These are phyloP conservation scores for Arthrocladium fulminans DNA, from an alignment of 2,329 filamentous ascomycete genomes.

Conservation along the genomic window DNA sequence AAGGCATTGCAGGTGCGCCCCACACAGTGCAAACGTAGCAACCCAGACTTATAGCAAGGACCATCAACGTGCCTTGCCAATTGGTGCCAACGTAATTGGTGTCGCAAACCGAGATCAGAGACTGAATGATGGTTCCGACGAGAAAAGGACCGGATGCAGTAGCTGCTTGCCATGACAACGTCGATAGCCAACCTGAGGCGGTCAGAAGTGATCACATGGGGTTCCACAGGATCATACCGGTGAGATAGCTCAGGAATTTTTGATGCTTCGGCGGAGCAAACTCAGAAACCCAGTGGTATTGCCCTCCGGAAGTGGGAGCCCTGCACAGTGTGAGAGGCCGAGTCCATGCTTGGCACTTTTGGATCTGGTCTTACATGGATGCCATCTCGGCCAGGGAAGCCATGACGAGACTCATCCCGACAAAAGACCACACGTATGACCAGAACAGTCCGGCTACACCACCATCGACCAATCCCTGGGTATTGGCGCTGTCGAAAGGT, in stretches of 20 bases:
- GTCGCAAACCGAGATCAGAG: conserved; percentile 35
- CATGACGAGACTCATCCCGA: conserved; percentile 14
- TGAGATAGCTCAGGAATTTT: conserved; percentile 47
- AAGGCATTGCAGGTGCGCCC: conserved; percentile 27
- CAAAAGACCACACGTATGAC: conserved; percentile 13
- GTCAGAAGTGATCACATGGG: neutral
- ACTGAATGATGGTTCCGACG: conserved; percentile 41
- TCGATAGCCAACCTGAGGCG: conserved; percentile 38
- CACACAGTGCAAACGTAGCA: conserved; percentile 37
- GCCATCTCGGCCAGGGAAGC: conserved; percentile 7
- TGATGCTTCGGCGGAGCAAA: conserved; percentile 39
- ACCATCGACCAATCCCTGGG: conserved; percentile 12
- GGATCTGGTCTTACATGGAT: too few species aligned
- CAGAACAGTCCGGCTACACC: conserved; percentile 13
- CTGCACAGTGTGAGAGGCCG: too few species aligned
- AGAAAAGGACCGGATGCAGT: conserved; percentile 41
- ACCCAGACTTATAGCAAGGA: conserved; percentile 38
- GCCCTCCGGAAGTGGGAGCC: conserved; percentile 32
- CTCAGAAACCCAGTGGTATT: too few species aligned
- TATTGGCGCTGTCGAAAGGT: too few species aligned
- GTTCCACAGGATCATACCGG: conserved; percentile 26
- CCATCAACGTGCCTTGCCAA: conserved; percentile 44
- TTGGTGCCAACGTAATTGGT: conserved; percentile 33
- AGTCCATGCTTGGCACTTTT: too few species aligned
- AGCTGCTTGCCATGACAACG: conserved; percentile 43